Evolutionary conservation across 148 eudicot genomes (phyloP).

Genomic region (Vaccinium darrowii): DNA sequence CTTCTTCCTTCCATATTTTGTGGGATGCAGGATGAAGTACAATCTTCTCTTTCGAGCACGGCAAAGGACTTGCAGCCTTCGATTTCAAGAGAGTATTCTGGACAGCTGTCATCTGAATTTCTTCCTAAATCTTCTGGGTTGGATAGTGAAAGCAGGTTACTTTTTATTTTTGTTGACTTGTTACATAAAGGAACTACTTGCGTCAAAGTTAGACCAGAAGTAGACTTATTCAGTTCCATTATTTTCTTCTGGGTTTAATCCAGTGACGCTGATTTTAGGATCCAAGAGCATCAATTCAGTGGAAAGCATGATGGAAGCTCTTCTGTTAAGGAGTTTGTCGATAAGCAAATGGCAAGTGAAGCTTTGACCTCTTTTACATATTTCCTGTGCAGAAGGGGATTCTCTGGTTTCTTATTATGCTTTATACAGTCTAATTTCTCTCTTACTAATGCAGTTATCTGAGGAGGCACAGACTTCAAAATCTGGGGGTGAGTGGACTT

Average conservation of each 20-base stretch:
- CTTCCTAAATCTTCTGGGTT: constrained; percentile 26
- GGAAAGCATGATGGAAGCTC: constrained; percentile 37
- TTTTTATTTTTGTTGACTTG: neutral
- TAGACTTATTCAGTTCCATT: neutral
- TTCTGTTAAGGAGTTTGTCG: constrained; percentile 38
- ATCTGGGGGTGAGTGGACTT: constrained; percentile 48
- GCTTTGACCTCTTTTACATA: neutral
- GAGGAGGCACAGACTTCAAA: constrained; percentile 43
- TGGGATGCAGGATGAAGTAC: constrained; percentile 58
- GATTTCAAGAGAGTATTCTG: constrained; percentile 37
- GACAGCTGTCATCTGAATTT: constrained; percentile 36
- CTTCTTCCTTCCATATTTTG: neutral
- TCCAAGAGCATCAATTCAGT: constrained; percentile 47
- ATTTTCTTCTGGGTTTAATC: constrained; percentile 4
- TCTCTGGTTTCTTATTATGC: neutral
- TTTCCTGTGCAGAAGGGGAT: neutral
- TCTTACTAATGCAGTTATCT: constrained; percentile 41
- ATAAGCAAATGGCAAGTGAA: constrained; percentile 37
- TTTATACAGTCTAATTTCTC: neutral
- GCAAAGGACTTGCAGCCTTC: constrained; percentile 37
- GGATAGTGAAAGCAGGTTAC: constrained; percentile 55
- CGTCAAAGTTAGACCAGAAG: neutral
- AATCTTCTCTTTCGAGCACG: constrained; percentile 30
- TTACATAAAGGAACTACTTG: neutral
- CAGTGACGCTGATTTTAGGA: constrained; percentile 31